Percentiles rank a stretch among this genome's conserved stretches.
Conservation (phyloP, 2,329 filamentous ascomycete genomes). For the Fusarium euwallaceae region DNA sequence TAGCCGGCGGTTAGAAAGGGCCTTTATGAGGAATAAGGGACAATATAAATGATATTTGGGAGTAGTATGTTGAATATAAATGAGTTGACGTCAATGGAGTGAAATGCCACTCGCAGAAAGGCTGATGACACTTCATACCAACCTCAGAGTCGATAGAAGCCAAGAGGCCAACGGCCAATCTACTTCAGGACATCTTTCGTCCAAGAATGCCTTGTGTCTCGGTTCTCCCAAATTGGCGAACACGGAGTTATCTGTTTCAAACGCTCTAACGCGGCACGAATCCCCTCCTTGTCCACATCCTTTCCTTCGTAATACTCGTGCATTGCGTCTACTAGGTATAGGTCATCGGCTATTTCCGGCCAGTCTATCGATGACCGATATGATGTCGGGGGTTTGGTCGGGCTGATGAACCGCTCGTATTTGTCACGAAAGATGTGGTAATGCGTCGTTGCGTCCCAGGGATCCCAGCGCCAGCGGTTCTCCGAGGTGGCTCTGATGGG, state of each 20-base stretch:
- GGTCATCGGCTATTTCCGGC: not conserved
- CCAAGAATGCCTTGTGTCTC: not conserved
- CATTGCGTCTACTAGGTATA: not conserved
- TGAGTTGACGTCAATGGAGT: not conserved
- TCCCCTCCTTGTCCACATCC: not conserved
- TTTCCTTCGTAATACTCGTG: slow-evolving; percentile 4
- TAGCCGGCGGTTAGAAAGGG: not conserved
- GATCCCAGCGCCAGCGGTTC: slow-evolving; percentile 24
- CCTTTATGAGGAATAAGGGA: not conserved
- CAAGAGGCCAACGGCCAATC: fast-evolving
- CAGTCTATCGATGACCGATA: not conserved
- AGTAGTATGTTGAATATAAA: not conserved
- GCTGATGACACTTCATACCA: not conserved
- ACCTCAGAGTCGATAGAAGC: not conserved
- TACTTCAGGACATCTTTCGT: not conserved
- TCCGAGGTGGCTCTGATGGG: not conserved
- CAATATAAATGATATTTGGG: not conserved
- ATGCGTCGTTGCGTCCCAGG: slow-evolving; percentile 5
- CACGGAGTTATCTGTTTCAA: not conserved
- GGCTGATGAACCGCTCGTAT: not conserved
- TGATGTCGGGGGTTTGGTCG: not conserved
- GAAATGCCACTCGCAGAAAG: not conserved
- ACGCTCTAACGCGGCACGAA: not conserved
- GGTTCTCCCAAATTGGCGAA: not conserved
- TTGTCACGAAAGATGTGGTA: slow-evolving; percentile 21